phyloP scores from a whole-genome alignment of 768 basidiomycete species.

The Pulveroboletus sp. region DNA sequence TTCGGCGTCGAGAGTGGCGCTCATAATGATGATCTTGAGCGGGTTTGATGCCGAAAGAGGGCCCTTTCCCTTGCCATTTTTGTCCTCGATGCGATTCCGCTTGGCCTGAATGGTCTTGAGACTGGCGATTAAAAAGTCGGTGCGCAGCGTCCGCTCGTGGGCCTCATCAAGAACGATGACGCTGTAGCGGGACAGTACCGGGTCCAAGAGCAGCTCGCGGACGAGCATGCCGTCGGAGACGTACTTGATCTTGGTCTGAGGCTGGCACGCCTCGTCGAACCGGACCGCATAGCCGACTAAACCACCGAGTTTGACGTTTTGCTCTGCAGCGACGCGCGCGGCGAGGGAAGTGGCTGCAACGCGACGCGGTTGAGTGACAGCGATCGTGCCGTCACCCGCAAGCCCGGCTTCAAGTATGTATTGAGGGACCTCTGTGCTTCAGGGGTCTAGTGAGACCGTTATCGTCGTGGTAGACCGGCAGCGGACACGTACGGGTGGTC shows the following conservation, averaged over 20 bases:
- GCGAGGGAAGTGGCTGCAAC: constrained; percentile 97
- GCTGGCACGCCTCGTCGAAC: constrained; percentile 78
- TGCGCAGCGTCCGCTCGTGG: constrained; percentile 91
- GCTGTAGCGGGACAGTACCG: constrained; percentile 74
- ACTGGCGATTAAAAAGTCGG: constrained; percentile 88
- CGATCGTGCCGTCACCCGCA: constrained; percentile 69
- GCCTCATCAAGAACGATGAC: constrained; percentile 94
- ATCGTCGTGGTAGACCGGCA: too few relatives aligned
- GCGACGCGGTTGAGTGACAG: constrained; percentile 90
- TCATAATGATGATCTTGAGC: constrained; percentile 94
- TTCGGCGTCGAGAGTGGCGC: constrained; percentile 93
- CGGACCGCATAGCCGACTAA: constrained; percentile 93
- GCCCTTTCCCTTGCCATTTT: constrained; percentile 43
- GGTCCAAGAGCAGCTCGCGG: constrained; percentile 82
- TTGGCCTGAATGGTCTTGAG: constrained; percentile 75
- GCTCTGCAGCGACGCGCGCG: constrained; percentile 82
- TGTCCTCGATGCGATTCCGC: constrained; percentile 50
- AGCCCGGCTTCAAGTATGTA: constrained; percentile 85
- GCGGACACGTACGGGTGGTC: constrained; percentile 84
- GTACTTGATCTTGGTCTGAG: constrained; percentile 87
- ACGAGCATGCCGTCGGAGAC: constrained; percentile 98
- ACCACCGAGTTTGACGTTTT: constrained; percentile 63
- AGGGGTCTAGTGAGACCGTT: constrained; percentile 21
- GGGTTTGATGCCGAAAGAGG: constrained; percentile 45
- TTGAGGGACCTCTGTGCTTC: constrained; percentile 85